Evolutionary conservation across 1,284 basidiomycete genomes (phyloP), one percentile per base, ranked within the genome.

Genomic region (Ustilago hordei): DNA sequence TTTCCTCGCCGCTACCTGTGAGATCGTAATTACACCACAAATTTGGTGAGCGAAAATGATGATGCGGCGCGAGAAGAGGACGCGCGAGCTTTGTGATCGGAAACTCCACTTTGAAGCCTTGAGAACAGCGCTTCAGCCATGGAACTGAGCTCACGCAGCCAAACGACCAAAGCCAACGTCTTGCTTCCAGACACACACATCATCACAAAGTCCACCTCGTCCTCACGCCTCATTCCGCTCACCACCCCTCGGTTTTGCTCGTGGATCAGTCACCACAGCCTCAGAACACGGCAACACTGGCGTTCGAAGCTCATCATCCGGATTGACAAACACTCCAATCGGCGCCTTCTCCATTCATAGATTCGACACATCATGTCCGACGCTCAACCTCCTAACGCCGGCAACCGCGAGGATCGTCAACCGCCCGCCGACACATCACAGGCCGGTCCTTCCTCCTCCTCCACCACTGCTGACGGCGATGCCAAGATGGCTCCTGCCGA

Each of bases 21-120:
- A 53, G 59, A 61, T 61, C 45, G 38, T 28, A 3, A 28, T 28
- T 28, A 28, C 23, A 28, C 3, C 23, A 28, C 23, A 28, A 3
- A 3, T 28, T 28, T 28, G 23, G 23, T 28, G 23, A 28, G 45
- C 45, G 45, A 48, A 48, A 23, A 8, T 28, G 36, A 53, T 53
- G 45, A 28, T 48, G 48, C 48, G 48, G 48, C 48, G 48, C 48
- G 48, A 28, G 23, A 50, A 50, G 28, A 55, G 64, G 66, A 69
- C 65, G 71, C 65, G 71, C 59, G 71, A 69, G 65, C 61, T 53
- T 35, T 73, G 70, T 73, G 71, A 74, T 69, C 65, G 71, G 68
- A 48, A 62, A 61, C 69, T 65, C 69, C 63, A 71, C 69, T 71
- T 65, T 61, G 15, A 12, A 19, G 43, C 43, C 23, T 45, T 28